Base-by-base conservation (phyloP, 352 stramenopile species). In the Phytophthora megakarya region DNA sequence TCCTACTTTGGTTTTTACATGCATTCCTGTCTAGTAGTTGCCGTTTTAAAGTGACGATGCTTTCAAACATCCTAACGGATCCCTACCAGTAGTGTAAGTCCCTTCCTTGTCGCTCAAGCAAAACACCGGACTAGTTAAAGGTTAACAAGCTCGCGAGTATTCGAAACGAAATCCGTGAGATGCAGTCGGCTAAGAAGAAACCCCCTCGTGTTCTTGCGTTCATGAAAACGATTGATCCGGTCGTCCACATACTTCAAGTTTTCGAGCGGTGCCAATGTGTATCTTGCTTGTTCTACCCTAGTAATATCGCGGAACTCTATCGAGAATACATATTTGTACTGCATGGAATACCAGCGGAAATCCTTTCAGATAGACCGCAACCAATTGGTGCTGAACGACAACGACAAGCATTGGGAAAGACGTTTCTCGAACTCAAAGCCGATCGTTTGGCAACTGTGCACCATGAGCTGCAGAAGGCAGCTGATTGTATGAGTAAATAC, bases 241-340 rank as follows among this genome's bases (percentile, higher is more conserved):
- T 49, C 25, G 23, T 23, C 16, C 43, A 49, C 43, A 16, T 49
- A 49, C 25, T 37, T 37, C 13, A 49, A 23, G 23, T 49, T 49
- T 11, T 35, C 11, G 4, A 49, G 22, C 21, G 43, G 43, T 49
- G 21, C 43, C 43, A 3, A 49, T 3, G 25, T 49, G 2, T 6
- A 15, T 49, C 13, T 13, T 23, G 43, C 12, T 37, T 51, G 15
- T 22, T 6, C 25, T 10, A n/a, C 10, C 44, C 26, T 15, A 7
- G 13, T 15, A 7, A 12, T 7, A 5, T 35, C 3, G 30, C 30
- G 9, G 30, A 35, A 11, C 13, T 35, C 8, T 35, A 35, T 12
- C 3, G 30, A 35, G 30, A 35, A 15, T 11, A 35, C 3, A 35
- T 35, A 3, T 35, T 35, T 11, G 30, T 12, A 15, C 30, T 15